Conservation (phyloP, 1,284 basidiomycete species). For the Sparassis latifolia region DNA sequence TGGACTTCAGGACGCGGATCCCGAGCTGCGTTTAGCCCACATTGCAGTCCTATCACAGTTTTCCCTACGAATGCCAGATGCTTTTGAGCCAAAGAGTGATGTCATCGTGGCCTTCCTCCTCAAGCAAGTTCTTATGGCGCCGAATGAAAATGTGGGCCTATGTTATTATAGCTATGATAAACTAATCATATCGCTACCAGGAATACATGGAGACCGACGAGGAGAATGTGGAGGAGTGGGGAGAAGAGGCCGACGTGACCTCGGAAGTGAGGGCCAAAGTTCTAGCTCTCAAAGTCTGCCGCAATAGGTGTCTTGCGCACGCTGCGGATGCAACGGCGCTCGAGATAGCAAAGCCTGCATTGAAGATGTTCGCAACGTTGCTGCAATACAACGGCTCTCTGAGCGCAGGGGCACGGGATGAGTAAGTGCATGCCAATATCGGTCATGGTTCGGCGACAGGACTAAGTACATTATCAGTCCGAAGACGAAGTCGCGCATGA, state of each 20-base stretch:
- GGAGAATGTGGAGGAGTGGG: conserved; percentile 63
- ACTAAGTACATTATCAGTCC: conserved; percentile 52
- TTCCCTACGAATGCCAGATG: conserved; percentile 60
- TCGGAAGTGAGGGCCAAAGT: conserved; percentile 62
- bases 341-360: conserved; percentile 64
- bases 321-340: conserved; percentile 51
- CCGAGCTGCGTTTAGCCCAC: conserved; percentile 57
- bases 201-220: conserved; percentile 37
- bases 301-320: conserved; percentile 73
- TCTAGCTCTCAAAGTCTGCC: conserved; percentile 69
- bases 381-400: conserved; percentile 64
- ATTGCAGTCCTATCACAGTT: conserved; percentile 74
- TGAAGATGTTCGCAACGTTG: conserved; percentile 69
- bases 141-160: conserved; percentile 37
- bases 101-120: conserved; percentile 68
- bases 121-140: conserved; percentile 64
- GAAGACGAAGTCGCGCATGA: conserved; percentile 60
- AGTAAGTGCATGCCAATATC: conserved; percentile 39
- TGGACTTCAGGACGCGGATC: conserved; percentile 42
- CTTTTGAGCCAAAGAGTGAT: conserved; percentile 75
- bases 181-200: conserved; percentile 12
- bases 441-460: conserved; percentile 34
- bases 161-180: background rate
- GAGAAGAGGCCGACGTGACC: conserved; percentile 55
- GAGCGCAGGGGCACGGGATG: conserved; percentile 51